phyloP scores from a whole-genome alignment of 768 basidiomycete species.

The Boletellus emodensis region DNA sequence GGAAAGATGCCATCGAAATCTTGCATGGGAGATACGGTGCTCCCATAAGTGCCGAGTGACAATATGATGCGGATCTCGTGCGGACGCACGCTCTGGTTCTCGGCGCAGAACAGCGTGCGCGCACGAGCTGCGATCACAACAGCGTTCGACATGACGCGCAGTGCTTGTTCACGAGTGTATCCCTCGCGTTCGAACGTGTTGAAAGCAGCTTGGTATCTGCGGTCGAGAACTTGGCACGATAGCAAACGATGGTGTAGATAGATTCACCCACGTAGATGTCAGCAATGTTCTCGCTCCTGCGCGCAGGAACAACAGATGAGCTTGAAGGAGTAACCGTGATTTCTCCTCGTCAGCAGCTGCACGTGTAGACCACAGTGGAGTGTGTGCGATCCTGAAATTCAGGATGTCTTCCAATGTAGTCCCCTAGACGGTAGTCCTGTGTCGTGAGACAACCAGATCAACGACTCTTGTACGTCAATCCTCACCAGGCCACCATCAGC shows the following conservation, averaged over 20 bases:
- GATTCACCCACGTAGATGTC: constrained; percentile 56
- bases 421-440: constrained; percentile 41
- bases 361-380: constrained; percentile 70
- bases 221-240: neutral
- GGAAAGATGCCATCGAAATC: constrained; percentile 78
- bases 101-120: constrained; percentile 31
- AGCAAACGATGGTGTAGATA: neutral
- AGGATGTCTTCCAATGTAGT: constrained; percentile 55
- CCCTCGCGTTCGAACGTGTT: constrained; percentile 52
- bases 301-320: constrained; percentile 58
- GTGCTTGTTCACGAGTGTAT: constrained; percentile 40
- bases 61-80: constrained; percentile 50
- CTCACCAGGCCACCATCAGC: constrained; percentile 49
- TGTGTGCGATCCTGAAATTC: constrained; percentile 44
- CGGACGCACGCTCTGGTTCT: constrained; percentile 12
- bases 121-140: constrained; percentile 52
- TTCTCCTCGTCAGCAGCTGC: constrained; percentile 51
- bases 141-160: constrained; percentile 48
- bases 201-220: constrained; percentile 65
- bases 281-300: constrained; percentile 65
- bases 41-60: constrained; percentile 73
- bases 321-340: constrained; percentile 41
- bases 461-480: neutral
- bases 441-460: neutral
- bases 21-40: constrained; percentile 58